Conservation (phyloP, 176 grass and related monocot species). For the Pharus latifolius region DNA sequence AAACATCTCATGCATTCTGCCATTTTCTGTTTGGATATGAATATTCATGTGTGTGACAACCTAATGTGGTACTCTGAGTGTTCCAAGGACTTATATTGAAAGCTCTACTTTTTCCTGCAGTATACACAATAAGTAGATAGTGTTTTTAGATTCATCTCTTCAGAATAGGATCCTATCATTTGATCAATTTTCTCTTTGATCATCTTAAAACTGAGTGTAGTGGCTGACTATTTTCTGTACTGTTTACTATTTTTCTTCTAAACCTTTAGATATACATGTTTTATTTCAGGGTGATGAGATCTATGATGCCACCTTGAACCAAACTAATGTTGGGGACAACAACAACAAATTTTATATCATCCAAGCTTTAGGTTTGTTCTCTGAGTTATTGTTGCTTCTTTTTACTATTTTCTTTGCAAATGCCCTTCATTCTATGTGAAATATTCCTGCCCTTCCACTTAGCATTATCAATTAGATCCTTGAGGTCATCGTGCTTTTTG, state of each 20-base stretch:
- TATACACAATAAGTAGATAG: neutral
- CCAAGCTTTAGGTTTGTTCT: constrained; percentile 80
- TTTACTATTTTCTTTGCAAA: neutral
- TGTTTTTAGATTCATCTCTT: neutral
- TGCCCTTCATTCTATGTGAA: neutral
- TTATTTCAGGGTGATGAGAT: constrained; percentile 74
- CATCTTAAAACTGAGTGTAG: neutral
- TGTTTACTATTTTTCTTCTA: neutral
- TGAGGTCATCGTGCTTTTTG: constrained; percentile 1
- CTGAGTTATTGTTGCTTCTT: constrained; percentile 7
- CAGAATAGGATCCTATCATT: neutral
- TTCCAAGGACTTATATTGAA: neutral
- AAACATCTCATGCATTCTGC: neutral
- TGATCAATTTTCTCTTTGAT: too few relatives aligned
- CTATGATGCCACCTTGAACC: constrained; percentile 88
- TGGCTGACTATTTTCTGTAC: neutral
- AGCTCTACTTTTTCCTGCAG: neutral
- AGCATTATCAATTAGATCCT: neutral
- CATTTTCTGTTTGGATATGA: neutral
- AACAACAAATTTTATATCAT: constrained; percentile 95
- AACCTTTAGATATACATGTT: constrained; percentile 3
- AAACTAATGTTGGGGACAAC: constrained; percentile 81
- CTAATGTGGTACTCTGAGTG: neutral
- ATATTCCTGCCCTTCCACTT: neutral
- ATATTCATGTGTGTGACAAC: neutral